Evolutionary conservation across 768 basidiomycete genomes (phyloP), one percentile per base, ranked within the genome.

Genomic region (Xerocomus brunneocitrinus): DNA sequence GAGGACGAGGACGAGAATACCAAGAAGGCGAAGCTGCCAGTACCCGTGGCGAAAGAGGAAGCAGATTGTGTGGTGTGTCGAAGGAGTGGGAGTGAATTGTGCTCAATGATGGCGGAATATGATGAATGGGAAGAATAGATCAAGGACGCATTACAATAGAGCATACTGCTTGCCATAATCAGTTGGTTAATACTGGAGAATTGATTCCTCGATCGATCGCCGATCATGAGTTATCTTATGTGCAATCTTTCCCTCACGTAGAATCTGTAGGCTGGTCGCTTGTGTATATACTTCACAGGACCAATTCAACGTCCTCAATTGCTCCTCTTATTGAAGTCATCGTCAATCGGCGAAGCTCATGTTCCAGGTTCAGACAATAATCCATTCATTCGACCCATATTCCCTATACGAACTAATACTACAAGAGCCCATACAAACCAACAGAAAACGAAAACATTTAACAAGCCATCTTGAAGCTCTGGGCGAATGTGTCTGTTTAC

Each of bases 11-110:
- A 60, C 51, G 51, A 59, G 30, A 60, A 59, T 43, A 40, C 42
- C 53, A 56, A 53, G 50, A 56, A 41, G n/a, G 55, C 58, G 47
- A 65, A 57, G 36, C 42, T 65, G 10, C 70, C 74, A 25, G 78
- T 83, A 16, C 84, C 84, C 0, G 71, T 68, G 1, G 67, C 73
- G 3, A 75, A 76, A 41, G 72, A 72, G n/a, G 80, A 87, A 60
- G 74, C 76, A 13, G 82, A 87, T 56, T 91, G 89, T 62, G 73
- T 82, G 51, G 85, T 87, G 59, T 53, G 82, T 76, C 16, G 25
- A 44, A n/a, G 27, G 42, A 9, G 14, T 43, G 19, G n/a, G n/a
- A 28, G 16, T 55, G 9, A 10, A 30, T 39, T 22, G 43, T 54
- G 19, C 48, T 50, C 38, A 24, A 22, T 16, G 35, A 47, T 49